Evolutionary conservation across 2,329 filamentous ascomycete genomes (phyloP).

Genomic region (Botrytis hyacinthi): DNA sequence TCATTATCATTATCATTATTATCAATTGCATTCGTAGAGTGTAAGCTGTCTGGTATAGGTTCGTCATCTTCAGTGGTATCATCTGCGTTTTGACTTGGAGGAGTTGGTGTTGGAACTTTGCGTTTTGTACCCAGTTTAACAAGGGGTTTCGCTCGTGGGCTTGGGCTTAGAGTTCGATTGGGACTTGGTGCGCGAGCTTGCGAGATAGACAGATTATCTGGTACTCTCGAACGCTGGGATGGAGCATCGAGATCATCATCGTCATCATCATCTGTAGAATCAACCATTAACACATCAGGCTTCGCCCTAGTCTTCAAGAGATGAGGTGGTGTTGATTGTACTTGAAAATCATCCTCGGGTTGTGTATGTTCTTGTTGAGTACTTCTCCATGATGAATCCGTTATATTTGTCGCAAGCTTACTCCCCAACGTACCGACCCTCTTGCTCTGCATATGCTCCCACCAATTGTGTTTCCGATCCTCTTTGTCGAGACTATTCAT

Average conservation of each 20-base stretch:
- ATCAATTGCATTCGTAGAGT: background rate
- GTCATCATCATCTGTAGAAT: conserved; percentile 33
- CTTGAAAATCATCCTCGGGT: conserved; percentile 35
- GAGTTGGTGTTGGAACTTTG: conserved; percentile 6
- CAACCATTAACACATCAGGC: conserved; percentile 19
- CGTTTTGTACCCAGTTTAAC: conserved; percentile 21
- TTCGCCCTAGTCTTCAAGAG: conserved; percentile 21
- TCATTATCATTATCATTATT: conserved; percentile 18
- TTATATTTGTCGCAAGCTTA: conserved; percentile 19
- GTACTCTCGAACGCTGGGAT: conserved; percentile 29
- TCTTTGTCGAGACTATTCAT: conserved; percentile 8
- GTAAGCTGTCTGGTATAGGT: background rate
- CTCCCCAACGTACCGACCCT: conserved; percentile 28
- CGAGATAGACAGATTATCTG: conserved; percentile 33
- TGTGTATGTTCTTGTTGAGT: background rate
- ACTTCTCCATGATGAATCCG: background rate
- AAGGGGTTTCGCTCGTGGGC: conserved; percentile 8
- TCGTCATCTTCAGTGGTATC: conserved; percentile 21
- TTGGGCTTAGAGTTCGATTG: background rate
- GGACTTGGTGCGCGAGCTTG: conserved; percentile 12
- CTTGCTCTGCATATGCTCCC: conserved; percentile 33
- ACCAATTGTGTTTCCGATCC: conserved; percentile 28
- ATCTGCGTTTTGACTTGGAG: background rate
- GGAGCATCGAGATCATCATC: conserved; percentile 35
- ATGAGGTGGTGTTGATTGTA: conserved; percentile 35